Base-by-base conservation (phyloP, 2,329 filamentous ascomycete genomes). In the Cladophialophora exuberans region DNA sequence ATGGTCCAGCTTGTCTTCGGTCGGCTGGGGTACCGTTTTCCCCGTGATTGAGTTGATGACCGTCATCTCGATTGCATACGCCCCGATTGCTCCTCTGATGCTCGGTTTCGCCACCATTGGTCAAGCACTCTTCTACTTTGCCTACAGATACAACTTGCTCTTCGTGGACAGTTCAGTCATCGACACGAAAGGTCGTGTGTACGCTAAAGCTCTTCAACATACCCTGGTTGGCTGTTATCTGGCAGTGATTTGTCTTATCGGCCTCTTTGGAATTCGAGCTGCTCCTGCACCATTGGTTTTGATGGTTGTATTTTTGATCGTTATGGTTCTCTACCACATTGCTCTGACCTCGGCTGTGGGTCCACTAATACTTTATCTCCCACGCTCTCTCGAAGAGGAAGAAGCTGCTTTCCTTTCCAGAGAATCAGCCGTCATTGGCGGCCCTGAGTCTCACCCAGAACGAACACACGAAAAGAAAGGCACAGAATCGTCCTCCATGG, bases 61-160 rank as follows among this genome's bases (percentile, higher is more conserved):
- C 1, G 47, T 59, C 45, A 66, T 67, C 87, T 89, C 89, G 35
- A 86, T 97, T 59, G 88, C 86, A 26, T 97, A 97, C 68, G 86
- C 90, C 1, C 87, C 86, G 60, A 95, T 97, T 65, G 89, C 91
- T 2, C 93, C 92, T 0, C 76, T 97, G 9, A 86, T 96, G 50
- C 79, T 96, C 45, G 83, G 86, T 4, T 97, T 96, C 66, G 89
- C 90, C 1, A 85, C 87, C 1, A 79, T 89, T 33, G 91, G 90
- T 23, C 82, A 97, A 56, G 83, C 80, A 18, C 76, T 94, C 36
- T 92, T 96, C 72, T 95, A 96, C 69, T 76, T 93, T 48, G 89
- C 91, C 43, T 96, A 90, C 79, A 84, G 89, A 15, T 96, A 97
- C 79, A 95, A 96, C 68, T 74, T 97, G 52, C 80, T 97, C 45